Conservation (phyloP, 1,284 basidiomycete species). For the Lentinus polychrous region DNA sequence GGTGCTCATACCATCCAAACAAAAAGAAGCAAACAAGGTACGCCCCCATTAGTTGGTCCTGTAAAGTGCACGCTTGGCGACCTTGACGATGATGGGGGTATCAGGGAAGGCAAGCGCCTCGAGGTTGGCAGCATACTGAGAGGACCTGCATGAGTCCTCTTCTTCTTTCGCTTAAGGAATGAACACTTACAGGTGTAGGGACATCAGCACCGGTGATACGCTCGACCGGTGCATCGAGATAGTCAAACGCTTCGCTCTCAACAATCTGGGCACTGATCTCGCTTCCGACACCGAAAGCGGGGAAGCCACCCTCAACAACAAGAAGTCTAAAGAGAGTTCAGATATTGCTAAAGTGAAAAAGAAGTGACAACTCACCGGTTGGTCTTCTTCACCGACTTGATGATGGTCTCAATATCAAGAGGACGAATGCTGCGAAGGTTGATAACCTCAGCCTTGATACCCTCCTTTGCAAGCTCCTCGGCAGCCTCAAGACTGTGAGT, state of each 20-base stretch:
- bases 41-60: conserved; percentile 61
- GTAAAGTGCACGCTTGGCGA: conserved; percentile 88
- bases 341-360: conserved; percentile 6
- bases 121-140: conserved; percentile 82
- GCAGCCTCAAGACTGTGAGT: conserved; percentile 90
- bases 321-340: conserved; percentile 52
- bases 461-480: conserved; percentile 89
- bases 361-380: conserved; percentile 55
- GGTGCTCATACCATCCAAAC: not conserved
- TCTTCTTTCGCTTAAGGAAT: not conserved
- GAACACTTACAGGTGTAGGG: conserved; percentile 80
- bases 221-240: conserved; percentile 96
- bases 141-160: conserved; percentile 1
- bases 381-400: conserved; percentile 96
- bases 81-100: conserved; percentile 81
- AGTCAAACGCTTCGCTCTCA: conserved; percentile 95
- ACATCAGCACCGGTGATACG: conserved; percentile 96
- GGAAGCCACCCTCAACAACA: conserved; percentile 98
- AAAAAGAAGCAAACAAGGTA: not conserved
- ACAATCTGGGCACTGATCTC: conserved; percentile 97
- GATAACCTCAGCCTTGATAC: conserved; percentile 96
- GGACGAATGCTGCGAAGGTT: conserved; percentile 95
- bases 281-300: conserved; percentile 94
- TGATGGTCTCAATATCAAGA: conserved; percentile 95
- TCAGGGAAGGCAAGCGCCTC: conserved; percentile 92